Base-by-base conservation (phyloP, 805 yeast genomes). In the Candida bentonensis region DNA sequence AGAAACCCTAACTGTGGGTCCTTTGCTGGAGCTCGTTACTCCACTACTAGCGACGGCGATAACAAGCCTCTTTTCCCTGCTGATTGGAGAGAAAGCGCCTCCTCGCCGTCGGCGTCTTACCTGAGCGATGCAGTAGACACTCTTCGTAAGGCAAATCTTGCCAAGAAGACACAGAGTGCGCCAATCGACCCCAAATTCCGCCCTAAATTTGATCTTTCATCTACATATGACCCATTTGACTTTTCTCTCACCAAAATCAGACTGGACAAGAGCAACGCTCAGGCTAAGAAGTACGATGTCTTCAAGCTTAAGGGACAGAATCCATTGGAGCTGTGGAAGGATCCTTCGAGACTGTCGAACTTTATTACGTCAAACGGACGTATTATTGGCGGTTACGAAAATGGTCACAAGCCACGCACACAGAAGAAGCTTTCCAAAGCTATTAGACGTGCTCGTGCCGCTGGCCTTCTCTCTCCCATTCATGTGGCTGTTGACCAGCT, bases 211-310 rank as follows among this genome's bases (percentile, higher is more conserved):
- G 64, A 59, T 15, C 63, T 63, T 3, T 76, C 74, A 41, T 63
- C 72, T 3, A 72, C 76, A 0, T 86, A 86, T 57, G 89, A 82
- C 53, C 92, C 95, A 43, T 80, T 79, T 62, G 94, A 84, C 60
- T 84, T 85, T 53, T 73, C 83, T 23, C 61, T 76, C 54, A 74
- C 79, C 40, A 74, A 72, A 51, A 54, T 74, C 30, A 66, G 70
- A 48, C 71, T 76, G 52, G 78, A 74, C 41, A 39, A 11, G 42
- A 44, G 23, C 42, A 41, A 40, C 15, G 45, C 50, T 34, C 48
- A 66, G 59, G 49, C 70, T 25, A 55, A 53, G 42, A 49, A 47
- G 25, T 47, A 54, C 23, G 54, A 47, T 34, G 56, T 53, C 23
- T 26, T 49, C 44, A 44, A 46, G 22, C 22, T 42, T 17, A 39